These are phyloP conservation scores for Trichopus zeylanicus DNA, from an alignment of 116 monocot species.

Conservation along the genomic window DNA sequence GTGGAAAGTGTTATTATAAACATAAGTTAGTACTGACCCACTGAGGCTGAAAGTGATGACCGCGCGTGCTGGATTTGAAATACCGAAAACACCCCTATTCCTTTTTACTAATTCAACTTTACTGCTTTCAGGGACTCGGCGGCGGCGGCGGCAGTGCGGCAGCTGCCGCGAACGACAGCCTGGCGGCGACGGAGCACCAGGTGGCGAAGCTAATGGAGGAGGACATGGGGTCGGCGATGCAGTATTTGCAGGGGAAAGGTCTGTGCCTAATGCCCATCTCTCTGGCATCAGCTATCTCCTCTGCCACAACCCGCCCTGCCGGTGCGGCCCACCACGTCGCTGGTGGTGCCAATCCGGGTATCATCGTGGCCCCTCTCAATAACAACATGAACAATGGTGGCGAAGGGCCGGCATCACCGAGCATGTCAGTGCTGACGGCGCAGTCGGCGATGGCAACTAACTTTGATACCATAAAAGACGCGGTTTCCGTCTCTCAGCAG, in stretches of 20 bases:
- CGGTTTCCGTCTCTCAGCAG: constrained; percentile 49
- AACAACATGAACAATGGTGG: constrained; percentile 1
- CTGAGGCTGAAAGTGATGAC: neutral
- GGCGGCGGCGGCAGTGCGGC: constrained; percentile 12
- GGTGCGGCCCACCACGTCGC: no score
- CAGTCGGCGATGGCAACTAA: constrained; percentile 30
- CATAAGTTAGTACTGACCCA: no score
- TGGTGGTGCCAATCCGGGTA: no score
- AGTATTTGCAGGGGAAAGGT: constrained; percentile 91
- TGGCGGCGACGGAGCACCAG: constrained; percentile 83
- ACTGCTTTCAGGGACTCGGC: no score
- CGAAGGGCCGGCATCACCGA: constrained; percentile 43
- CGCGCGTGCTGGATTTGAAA: constrained; percentile 21
- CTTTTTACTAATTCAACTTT: no score
- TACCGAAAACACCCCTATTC: constrained; percentile 6
- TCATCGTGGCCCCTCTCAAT: neutral
- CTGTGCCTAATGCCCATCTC: constrained; percentile 55
- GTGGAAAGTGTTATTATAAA: no score
- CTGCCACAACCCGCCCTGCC: neutral
- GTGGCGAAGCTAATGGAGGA: constrained; percentile 99
- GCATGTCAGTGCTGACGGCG: constrained; percentile 11
- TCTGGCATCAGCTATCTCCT: constrained; percentile 36
- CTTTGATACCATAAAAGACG: constrained; percentile 36
- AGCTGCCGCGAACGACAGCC: constrained; percentile 31
- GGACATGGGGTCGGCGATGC: constrained; percentile 99